Evolutionary conservation across 2,329 filamentous ascomycete genomes (phyloP), one percentile per base, ranked within the genome.

Genomic region (Alternaria angustiovoidea): DNA sequence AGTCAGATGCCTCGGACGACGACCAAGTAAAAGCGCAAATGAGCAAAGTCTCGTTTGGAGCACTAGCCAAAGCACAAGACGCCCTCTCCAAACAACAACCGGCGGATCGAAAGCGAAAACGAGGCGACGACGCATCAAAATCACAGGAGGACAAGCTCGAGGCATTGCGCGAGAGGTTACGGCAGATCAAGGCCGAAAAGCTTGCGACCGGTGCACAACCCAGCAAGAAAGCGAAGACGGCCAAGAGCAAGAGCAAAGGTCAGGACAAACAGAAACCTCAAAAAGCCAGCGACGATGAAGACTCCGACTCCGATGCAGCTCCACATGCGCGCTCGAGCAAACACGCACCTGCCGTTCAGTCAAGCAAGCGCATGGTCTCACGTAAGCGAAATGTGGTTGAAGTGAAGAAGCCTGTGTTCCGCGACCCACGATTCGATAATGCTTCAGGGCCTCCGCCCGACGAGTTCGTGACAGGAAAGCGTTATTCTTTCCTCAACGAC

Each of bases 401-500:
- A 7, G 80, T 84, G 14, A 84, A 86, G 58, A 92, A 91, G 74
- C 81, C 85, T 1, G 68, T 68, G 39, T 78, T 82, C 42, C 90
- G 94, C 55, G 95, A 99, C 78, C 95, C 95, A 18, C 90, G 95
- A 51, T 99, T 99, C 81, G 92, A 95, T 64, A 85, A 89, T 0
- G 76, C 89, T 12, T 78, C 84, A 39, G 84, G 87, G 58, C 79
- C 77, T 16, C 77, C 83, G 16, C 71, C 75, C 22, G 87, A 91
- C 74, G 86, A 86, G 74, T 79, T 81, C 51, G 86, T 86, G 65
- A 79, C 89, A 34, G 86, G 86, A 61, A 89, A 88, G 67, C 91
- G 93, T 34, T 99, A 99, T 80, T 85, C 88, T 3, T 99, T 99
- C 81, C 82, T 99, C 52, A 88, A 94, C 69, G 90, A 92, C 63